Evolutionary conservation across 805 yeast genomes (phyloP), one percentile per base, ranked within the genome.

Genomic region (Kluyveromyces siamensis): DNA sequence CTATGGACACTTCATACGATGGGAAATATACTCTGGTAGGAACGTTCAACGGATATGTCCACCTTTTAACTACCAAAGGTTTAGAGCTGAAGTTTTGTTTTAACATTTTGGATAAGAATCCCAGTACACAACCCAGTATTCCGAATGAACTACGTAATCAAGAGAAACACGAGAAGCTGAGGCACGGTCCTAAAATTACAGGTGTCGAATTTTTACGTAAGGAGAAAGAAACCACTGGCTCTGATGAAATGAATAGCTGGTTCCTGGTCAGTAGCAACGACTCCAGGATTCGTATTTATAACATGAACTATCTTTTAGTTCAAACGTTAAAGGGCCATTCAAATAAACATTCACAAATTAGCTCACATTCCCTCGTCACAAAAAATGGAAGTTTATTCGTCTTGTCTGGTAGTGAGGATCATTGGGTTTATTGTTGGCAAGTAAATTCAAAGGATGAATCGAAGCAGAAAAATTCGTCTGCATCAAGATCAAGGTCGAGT

Each of bases 371-470:
- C 17, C 41, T 57, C 25, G 39, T 51, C 1, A 17, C 47, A 37
- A 41, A 47, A 11, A 49, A 53, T 17, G 50, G 54, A 19, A 54
- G 58, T 2, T 59, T 67, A 11, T 78, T 77, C 58, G 74, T 89
- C 6, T 74, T 89, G 8, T 73, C 85, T 8, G 96, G 96, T 0
- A 84, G 95, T 11, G 96, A 90, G 61, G 93, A 90, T 66, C 87
- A 86, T 55, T 81, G 89, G 81, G 78, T 86, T 13, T 90, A 89
- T 59, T 68, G 87, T 11, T 91, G 98, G 98, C 74, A 76, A 48
- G n/a, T 43, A 21, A 45, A 49, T 19, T 49, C 57, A 44, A 55
- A 54, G 42, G 60, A 55, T 58, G 55, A 38, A 37, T 11, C 53
- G 17, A 56, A 56, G 19, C 46, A 46, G 19, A 41, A 47, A 16